A percentile compares a stretch with the other conserved stretches of the same genome.
These are phyloP conservation scores for Vitis riparia DNA, from an alignment of 164 flowering plant genomes.

Conservation along the genomic window DNA sequence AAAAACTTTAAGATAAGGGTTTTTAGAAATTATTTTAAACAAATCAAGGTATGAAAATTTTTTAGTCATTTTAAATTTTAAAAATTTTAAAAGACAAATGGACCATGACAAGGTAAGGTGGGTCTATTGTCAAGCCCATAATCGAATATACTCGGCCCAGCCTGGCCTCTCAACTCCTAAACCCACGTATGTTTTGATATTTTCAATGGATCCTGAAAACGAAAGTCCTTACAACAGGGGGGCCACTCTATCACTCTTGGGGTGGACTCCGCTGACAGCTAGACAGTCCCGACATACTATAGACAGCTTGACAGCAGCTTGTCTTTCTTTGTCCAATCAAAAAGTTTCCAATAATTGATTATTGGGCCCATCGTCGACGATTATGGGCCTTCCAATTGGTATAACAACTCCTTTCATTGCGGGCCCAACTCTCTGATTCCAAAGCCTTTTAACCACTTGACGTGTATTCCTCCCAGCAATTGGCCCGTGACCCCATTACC, in stretches of 20 bases:
- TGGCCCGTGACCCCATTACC: constrained; percentile 10
- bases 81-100: no score
- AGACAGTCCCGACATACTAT: constrained; percentile 19
- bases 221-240: not conserved
- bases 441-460: constrained; percentile 10
- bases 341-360: constrained; percentile 2
- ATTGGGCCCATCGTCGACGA: constrained; percentile 4
- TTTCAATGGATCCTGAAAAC: not conserved
- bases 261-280: constrained; percentile 11
- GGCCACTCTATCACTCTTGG: constrained; percentile 3
- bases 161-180: no score
- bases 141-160: no score
- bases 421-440: not conserved
- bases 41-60: no score
- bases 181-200: no score
- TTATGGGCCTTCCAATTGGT: constrained; percentile 4
- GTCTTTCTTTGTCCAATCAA: constrained; percentile 13
- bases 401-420: not conserved
- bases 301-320: constrained; percentile 21
- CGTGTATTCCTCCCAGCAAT: not conserved
- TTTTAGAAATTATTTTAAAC: no score
- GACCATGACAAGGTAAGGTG: no score
- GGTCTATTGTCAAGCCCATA: no score
- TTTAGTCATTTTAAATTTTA: no score
- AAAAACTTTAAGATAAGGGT: no score